phyloP scores from a whole-genome alignment of 352 stramenopile species.

The Thraustochytrium sp. region DNA sequence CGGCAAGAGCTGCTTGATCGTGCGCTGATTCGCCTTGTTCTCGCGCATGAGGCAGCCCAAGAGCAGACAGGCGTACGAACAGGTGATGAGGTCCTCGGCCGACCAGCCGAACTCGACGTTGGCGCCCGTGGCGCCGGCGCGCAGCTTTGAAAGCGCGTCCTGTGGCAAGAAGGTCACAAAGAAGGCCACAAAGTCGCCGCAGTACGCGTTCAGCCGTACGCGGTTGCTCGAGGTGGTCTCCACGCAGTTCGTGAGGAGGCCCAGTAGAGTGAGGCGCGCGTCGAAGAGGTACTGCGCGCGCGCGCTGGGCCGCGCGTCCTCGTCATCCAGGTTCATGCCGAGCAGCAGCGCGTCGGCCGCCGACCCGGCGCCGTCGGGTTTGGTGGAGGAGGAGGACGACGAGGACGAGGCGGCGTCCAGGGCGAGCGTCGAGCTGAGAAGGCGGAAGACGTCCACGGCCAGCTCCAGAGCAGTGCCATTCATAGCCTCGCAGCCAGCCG shows the following conservation, averaged over 20 bases:
- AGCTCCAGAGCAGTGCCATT: background rate
- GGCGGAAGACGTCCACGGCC: background rate
- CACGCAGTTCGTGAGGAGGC: conserved; percentile 21
- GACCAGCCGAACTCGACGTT: conserved; percentile 13
- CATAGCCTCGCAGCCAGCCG: conserved; percentile 20
- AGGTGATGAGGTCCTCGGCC: conserved; percentile 27
- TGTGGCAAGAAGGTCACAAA: background rate
- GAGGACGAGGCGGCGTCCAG: background rate
- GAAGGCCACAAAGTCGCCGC: background rate
- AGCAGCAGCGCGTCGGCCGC: background rate
- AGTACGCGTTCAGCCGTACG: background rate
- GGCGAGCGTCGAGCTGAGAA: background rate
- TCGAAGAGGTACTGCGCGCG: conserved; percentile 10
- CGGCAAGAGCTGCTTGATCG: background rate
- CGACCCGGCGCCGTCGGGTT: background rate
- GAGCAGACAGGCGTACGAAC: conserved; percentile 16
- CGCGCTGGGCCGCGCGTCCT: background rate
- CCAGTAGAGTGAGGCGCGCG: background rate
- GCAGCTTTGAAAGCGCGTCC: background rate
- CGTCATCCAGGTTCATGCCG: background rate
- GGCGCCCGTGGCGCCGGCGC: background rate
- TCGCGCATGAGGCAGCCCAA: conserved; percentile 18
- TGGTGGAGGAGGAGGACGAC: too few relatives aligned
- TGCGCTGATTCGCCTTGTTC: background rate
- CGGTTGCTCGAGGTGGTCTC: conserved; percentile 21